Conservation (phyloP, 345 rosid genomes). For the Euclidium syriacum region DNA sequence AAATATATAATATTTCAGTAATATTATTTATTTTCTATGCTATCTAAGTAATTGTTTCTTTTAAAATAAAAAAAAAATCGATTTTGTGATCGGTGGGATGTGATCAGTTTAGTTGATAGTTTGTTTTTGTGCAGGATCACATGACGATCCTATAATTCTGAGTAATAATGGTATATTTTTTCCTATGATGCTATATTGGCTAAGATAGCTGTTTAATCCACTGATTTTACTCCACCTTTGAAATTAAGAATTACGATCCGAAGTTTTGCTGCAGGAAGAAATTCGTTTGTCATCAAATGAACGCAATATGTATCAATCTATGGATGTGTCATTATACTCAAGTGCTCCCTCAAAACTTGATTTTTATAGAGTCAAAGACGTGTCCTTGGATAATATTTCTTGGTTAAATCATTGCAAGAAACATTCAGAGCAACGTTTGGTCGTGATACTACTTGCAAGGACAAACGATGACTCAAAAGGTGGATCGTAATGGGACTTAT, state of each 20-base stretch:
- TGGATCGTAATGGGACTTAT: constrained; percentile 78
- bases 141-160: too few relatives aligned
- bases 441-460: constrained; percentile 79
- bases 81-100: too few relatives aligned
- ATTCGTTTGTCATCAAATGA: constrained; percentile 34
- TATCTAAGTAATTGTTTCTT: too few relatives aligned
- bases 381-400: constrained; percentile 67
- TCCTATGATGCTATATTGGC: neutral
- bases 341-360: constrained; percentile 44
- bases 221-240: constrained; percentile 13
- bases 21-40: too few relatives aligned
- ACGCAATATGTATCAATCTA: constrained; percentile 33
- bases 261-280: constrained; percentile 53
- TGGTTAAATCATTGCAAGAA: constrained; percentile 74
- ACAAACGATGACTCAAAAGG: constrained; percentile 79
- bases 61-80: too few relatives aligned
- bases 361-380: constrained; percentile 52
- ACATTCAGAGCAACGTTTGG: constrained; percentile 78
- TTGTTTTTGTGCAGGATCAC: too few relatives aligned
- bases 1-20: too few relatives aligned
- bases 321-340: constrained; percentile 38
- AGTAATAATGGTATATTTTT: too few relatives aligned
- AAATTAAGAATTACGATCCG: constrained; percentile 42
- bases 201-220: constrained; percentile 12
- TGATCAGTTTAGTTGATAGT: too few relatives aligned